Evolutionary conservation across 2,329 filamentous ascomycete species (phyloP), one percentile per base, ranked within the genome.

Genomic region (Trichoderma sp.): DNA sequence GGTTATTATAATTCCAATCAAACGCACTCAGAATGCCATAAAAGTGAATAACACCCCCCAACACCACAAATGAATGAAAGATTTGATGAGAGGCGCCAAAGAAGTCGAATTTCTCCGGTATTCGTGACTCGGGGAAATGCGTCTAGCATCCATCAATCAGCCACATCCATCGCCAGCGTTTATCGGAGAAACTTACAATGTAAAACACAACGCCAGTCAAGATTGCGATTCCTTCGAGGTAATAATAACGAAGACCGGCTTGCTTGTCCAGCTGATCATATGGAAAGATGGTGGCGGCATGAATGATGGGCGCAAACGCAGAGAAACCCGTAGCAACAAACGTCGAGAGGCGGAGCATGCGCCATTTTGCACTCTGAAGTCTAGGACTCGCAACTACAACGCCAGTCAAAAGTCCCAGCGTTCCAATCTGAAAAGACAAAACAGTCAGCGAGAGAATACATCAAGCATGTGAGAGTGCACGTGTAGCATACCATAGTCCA

Each of bases 51-150:
- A n/a, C 35, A 42, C 22, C 56, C 17, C 79, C 80, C 5, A 83
- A 35, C 0, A 82, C 81, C 10, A 83, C 80, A 7, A 82, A 74
- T 12, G 81, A 71, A 64, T 84, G 82, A 65, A 84, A 83, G 7
- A 83, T 77, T 69, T 83, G 81, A 68, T 83, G 82, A 15, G 81
- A 84, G 4, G 78, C 77, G 17, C 81, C 80, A 70, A 75, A 80
- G 35, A 82, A 78, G 70, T 84, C 82, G 71, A 84, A 84, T 9
- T 67, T 74, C 3, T 80, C 81, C 1, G 81, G 82, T 19, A 71
- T 75, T 57, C 78, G 72, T 32, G 75, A 75, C 71, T 84, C 82
- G 2, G 82, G 82, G 57, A 84, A 79, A 53, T 79, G 75, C 9
- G 75, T 78, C 81, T 82, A 37, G 6, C 8, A 22, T n/a, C n/a